Conservation (phyloP, 164 flowering plant species). For the Pachysandra terminalis region DNA sequence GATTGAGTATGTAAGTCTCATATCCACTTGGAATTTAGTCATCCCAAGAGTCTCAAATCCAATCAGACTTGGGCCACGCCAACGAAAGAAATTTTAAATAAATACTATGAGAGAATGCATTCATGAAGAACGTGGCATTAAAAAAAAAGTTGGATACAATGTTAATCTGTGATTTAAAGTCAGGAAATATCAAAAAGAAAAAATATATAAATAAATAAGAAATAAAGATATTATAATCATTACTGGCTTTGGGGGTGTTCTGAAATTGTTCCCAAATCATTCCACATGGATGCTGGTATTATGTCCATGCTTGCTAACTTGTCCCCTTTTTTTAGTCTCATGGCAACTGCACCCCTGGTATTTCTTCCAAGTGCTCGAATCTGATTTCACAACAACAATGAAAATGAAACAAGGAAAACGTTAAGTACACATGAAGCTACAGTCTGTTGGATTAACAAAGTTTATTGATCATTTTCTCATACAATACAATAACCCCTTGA, state of each 20-base stretch:
- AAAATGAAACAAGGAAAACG: neutral
- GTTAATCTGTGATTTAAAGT: too few species aligned
- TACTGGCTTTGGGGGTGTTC: slow-evolving; percentile 38
- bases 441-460: neutral
- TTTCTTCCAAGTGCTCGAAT: slow-evolving; percentile 78
- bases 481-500: too few species aligned
- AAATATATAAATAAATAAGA: neutral
- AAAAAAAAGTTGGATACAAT: neutral
- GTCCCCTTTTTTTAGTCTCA: slow-evolving; percentile 82
- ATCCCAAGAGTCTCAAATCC: neutral
- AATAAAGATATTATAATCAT: slow-evolving; percentile 2
- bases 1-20: neutral
- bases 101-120: neutral
- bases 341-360: slow-evolving; percentile 84
- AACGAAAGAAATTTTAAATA: neutral
- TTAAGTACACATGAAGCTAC: neutral
- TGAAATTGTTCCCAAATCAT: slow-evolving; percentile 35
- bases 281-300: slow-evolving; percentile 64
- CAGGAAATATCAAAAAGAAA: neutral
- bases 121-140: neutral
- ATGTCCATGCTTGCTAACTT: slow-evolving; percentile 89
- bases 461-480: neutral
- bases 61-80: neutral
- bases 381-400: slow-evolving; percentile 26
- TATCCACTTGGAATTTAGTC: neutral